Evolutionary conservation across 495 filamentous ascomycete species (phyloP), one percentile per base, ranked within the genome.

Genomic region (Aspergillus indologenus): DNA sequence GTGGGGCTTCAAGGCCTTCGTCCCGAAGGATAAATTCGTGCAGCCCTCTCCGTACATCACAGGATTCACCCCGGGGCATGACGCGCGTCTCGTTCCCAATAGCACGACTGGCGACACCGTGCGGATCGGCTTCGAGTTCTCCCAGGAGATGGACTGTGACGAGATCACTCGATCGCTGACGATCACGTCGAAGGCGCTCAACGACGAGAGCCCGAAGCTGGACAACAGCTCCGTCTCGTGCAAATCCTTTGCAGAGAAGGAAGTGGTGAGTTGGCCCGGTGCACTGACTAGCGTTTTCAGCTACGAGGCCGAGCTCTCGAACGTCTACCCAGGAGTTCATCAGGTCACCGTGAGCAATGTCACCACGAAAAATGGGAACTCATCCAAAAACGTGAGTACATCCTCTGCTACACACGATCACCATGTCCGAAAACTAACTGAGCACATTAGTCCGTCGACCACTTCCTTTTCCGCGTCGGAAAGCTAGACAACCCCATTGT

Each of bases 321-420:
- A 83, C 48, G 84, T 89, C 3, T 78, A 75, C n/a, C 81, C 89
- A 52, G 87, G 87, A 40, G 70, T 89, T 15, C 79, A 89, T 58
- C 70, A 74, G 22, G 53, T 88, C 51, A 85, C 84, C 0, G 69
- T 90, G 21, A 76, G 70, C 34, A 87, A 86, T 31, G 76, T 76
- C 17, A 74, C 75, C 3, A 74, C 71, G n/a, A 54, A 45, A 5
- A 58, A 72, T 45, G 70, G 71, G 48, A 65, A 62, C 8, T 45
- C 29, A 6, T 72, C 72, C n/a, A 84, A 82, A 4, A 72, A 80
- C 31, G 72, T 82, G 0, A 51, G 48, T 51, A 26, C 5, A 50
- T 50, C 26, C 47, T 49, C 9, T 0, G 1, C 12, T 50, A 50
- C 15, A 1, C 47, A 23, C 12, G 20, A 5, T 24, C 3, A 11